A percentile compares a stretch with the other conserved stretches of the same genome.
phyloP scores from a whole-genome alignment of 2,329 filamentous ascomycete species.

The Ambrosiella xylebori region DNA sequence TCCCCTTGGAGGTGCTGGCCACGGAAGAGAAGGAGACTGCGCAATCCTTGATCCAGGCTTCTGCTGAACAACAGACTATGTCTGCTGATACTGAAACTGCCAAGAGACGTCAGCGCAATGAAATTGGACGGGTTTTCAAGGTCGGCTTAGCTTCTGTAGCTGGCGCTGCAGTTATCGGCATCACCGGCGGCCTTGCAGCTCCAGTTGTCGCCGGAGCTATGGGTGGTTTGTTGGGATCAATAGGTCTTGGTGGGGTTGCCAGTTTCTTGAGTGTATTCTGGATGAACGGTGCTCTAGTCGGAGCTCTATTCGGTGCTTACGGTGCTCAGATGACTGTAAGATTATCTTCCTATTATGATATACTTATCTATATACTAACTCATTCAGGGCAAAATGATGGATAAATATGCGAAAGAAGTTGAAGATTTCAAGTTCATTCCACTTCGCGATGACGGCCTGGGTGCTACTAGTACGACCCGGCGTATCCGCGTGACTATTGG shows the following conservation, averaged over 20 bases:
- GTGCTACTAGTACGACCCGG: background rate
- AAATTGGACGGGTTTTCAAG: conserved; percentile 64
- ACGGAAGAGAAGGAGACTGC: conserved; percentile 61
- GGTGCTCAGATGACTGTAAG: conserved; percentile 53
- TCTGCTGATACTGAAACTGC: conserved; percentile 61
- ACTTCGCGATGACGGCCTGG: conserved; percentile 26
- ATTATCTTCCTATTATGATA: background rate
- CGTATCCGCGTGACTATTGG: conserved; percentile 68
- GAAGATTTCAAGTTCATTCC: conserved; percentile 70
- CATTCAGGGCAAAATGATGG: conserved; percentile 57
- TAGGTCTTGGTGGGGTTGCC: conserved; percentile 71
- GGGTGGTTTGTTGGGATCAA: conserved; percentile 64
- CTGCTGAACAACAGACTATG: conserved; percentile 34
- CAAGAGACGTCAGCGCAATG: conserved; percentile 54
- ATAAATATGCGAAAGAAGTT: conserved; percentile 72
- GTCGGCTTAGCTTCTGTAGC: conserved; percentile 78
- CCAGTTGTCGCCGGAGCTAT: conserved; percentile 75
- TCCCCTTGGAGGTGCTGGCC: conserved; percentile 45
- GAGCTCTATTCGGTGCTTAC: conserved; percentile 75
- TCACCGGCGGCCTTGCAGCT: conserved; percentile 81
- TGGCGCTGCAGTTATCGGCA: conserved; percentile 75
- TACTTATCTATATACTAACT: background rate
- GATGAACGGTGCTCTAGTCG: conserved; percentile 71
- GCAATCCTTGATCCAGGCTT: conserved; percentile 52
- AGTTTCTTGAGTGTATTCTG: conserved; percentile 75